Percentiles rank a stretch among this genome's conserved stretches.
Evolutionary conservation across 306 rosid species (phyloP).

Genomic region (Quercus wislizeni): DNA sequence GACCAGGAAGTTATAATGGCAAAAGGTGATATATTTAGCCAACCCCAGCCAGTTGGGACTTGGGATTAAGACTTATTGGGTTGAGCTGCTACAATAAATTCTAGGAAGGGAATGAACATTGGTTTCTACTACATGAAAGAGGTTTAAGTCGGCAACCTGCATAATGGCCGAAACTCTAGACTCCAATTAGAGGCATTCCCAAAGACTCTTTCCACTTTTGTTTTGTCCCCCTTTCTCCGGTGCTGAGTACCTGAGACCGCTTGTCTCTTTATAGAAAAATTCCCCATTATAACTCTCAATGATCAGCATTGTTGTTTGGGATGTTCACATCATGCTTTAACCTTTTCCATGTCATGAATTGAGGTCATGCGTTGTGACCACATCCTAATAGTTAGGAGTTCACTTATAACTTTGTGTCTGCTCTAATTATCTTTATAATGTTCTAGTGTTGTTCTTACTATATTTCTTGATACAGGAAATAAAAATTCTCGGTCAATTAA

Average conservation of each 20-base stretch:
- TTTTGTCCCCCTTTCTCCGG: not conserved
- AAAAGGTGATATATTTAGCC: not conserved
- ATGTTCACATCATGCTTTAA: not conserved
- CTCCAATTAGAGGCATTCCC: not conserved
- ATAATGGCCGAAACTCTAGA: not conserved
- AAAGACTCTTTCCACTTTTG: not conserved
- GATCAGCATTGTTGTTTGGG: not conserved
- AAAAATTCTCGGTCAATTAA: slow-evolving; percentile 60
- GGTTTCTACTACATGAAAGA: not conserved
- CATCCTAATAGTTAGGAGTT: not conserved
- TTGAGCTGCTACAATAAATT: not conserved
- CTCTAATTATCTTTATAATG: not conserved
- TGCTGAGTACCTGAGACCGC: not conserved
- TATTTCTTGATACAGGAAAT: slow-evolving; percentile 68
- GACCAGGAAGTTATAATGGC: not conserved
- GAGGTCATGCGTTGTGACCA: not conserved
- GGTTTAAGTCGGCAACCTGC: not conserved
- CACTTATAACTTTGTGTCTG: not conserved
- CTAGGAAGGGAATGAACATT: not conserved
- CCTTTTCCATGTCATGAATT: not conserved
- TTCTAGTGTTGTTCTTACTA: slow-evolving; percentile 22
- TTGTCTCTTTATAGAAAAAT: not conserved
- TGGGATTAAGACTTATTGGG: not conserved
- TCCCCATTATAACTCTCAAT: not conserved
- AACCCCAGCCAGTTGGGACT: not conserved